phyloP scores from a whole-genome alignment of 2,329 filamentous ascomycete genomes.

The Fusarium drepaniforme region DNA sequence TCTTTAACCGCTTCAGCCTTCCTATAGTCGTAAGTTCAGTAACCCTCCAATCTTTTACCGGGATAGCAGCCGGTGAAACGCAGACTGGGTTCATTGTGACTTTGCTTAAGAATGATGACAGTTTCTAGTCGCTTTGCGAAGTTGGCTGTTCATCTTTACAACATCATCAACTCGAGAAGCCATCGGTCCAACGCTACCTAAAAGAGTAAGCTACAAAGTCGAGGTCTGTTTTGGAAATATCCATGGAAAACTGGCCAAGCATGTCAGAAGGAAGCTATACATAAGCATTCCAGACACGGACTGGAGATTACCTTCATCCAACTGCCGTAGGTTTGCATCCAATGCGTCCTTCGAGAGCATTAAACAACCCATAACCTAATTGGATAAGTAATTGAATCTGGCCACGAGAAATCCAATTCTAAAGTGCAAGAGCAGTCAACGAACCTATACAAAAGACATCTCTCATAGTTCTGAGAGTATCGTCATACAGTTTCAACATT shows the following conservation, averaged over 20 bases:
- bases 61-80: background rate
- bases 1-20: background rate
- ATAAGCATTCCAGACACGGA: background rate
- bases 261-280: background rate
- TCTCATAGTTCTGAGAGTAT: background rate
- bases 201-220: no score
- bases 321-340: background rate
- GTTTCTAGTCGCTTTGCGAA: background rate
- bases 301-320: background rate
- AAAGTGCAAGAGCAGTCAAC: background rate
- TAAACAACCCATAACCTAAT: background rate
- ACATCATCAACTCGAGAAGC: background rate
- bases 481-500: background rate
- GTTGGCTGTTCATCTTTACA: background rate
- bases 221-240: background rate
- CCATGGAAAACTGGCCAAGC: background rate
- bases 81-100: no score
- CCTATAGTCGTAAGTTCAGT: background rate
- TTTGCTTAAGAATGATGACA: background rate
- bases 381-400: background rate
- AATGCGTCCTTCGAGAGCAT: background rate
- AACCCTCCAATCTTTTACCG: background rate
- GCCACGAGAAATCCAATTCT: background rate
- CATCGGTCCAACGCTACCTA: background rate
- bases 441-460: background rate